These are phyloP conservation scores for Hanseniaspora vineae DNA, from an alignment of 805 yeast species.

Conservation along the genomic window DNA sequence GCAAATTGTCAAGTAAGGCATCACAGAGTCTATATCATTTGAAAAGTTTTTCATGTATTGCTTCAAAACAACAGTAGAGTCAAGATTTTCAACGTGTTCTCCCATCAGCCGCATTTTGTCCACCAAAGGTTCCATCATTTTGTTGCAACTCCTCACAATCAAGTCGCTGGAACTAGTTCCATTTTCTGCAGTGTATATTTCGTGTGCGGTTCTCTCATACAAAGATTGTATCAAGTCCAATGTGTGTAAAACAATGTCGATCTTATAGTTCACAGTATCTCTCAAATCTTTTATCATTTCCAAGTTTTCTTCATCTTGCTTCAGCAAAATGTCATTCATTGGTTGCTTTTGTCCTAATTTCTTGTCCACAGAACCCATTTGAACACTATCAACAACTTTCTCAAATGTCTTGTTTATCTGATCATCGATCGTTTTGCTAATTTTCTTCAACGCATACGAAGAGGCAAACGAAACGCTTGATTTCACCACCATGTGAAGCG, in stretches of 20 bases:
- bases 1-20: background rate
- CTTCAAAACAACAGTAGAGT: constrained; percentile 7
- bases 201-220: constrained; percentile 32
- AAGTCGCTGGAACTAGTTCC: background rate
- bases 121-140: constrained; percentile 47
- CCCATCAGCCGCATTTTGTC: constrained; percentile 30
- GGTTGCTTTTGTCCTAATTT: background rate
- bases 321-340: constrained; percentile 18
- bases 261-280: constrained; percentile 39
- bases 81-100: constrained; percentile 21
- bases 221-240: constrained; percentile 42
- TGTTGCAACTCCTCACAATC: constrained; percentile 31
- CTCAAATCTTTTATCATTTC: constrained; percentile 29
- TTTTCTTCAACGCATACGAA: constrained; percentile 54
- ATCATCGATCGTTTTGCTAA: constrained; percentile 34
- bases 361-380: constrained; percentile 4
- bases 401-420: constrained; percentile 17
- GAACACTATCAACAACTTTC: constrained; percentile 15
- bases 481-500: constrained; percentile 66
- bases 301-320: constrained; percentile 34
- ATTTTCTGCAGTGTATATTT: background rate
- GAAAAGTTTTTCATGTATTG: background rate
- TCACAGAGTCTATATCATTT: background rate
- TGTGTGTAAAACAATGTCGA: constrained; percentile 49
- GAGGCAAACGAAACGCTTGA: constrained; percentile 69